Conservation (phyloP, 1,284 basidiomycete species). For the Malassezia yamatoensis region DNA sequence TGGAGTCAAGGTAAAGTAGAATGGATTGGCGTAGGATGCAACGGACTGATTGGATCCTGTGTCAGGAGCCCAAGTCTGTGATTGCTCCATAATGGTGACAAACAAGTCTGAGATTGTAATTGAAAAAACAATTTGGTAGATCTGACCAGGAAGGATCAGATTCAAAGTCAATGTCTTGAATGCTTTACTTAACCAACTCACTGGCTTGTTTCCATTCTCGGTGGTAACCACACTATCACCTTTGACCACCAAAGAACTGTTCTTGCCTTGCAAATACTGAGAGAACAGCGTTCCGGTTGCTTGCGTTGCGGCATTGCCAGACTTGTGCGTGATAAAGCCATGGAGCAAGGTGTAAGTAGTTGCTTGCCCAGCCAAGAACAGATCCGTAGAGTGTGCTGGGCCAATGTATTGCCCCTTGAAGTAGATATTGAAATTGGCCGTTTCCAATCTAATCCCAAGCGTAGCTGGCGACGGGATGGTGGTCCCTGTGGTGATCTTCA, state of each 20-base stretch:
- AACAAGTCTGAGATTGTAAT: conserved; percentile 59
- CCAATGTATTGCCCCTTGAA: conserved; percentile 49
- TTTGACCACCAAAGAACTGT: conserved; percentile 57
- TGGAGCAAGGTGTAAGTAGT: conserved; percentile 55
- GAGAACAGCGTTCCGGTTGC: conserved; percentile 60
- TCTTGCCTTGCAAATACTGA: conserved; percentile 59
- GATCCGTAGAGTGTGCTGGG: conserved; percentile 48
- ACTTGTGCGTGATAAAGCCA: conserved; percentile 57
- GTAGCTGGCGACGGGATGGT: conserved; percentile 61
- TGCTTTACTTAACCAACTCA: conserved; percentile 61
- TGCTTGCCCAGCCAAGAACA: conserved; percentile 56
- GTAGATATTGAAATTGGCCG: conserved; percentile 59
- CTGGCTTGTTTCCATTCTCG: conserved; percentile 51
- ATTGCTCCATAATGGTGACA: conserved; percentile 52
- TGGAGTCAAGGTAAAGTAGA: conserved; percentile 64
- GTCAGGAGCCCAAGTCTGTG: conserved; percentile 27
- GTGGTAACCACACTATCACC: conserved; percentile 57
- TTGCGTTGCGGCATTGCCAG: conserved; percentile 53
- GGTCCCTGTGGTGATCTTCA: conserved; percentile 61
- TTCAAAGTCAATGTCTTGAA: conserved; percentile 60
- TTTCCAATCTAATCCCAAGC: conserved; percentile 64
- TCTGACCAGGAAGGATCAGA: conserved; percentile 60
- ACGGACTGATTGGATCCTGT: conserved; percentile 52
- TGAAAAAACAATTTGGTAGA: conserved; percentile 61
- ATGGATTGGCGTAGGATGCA: conserved; percentile 65